A percentile compares a stretch with the other conserved stretches of the same genome.
Conservation (phyloP, 805 yeast species). For the Ogataea pini region DNA sequence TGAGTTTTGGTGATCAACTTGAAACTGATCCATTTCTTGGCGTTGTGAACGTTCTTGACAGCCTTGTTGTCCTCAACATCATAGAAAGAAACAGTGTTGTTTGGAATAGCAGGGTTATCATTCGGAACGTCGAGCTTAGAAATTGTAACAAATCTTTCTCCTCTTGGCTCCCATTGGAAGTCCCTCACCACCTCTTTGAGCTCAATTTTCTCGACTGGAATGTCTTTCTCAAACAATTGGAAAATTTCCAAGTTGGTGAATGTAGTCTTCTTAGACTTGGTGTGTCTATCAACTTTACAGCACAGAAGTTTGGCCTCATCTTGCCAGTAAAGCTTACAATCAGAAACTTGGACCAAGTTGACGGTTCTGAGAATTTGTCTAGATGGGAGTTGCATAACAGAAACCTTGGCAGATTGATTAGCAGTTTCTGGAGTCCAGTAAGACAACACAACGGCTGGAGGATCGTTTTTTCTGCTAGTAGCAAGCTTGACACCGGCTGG, state of each 20-base stretch:
- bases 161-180: slow-evolving; percentile 95
- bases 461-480: slow-evolving; percentile 49
- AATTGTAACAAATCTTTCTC: slow-evolving; percentile 82
- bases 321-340: slow-evolving; percentile 93
- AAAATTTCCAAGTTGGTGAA: slow-evolving; percentile 92
- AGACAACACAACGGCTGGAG: slow-evolving; percentile 67
- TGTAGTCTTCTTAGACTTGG: slow-evolving; percentile 88
- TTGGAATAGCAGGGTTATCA: slow-evolving; percentile 63
- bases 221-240: slow-evolving; percentile 80
- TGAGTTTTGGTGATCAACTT: slow-evolving; percentile 60
- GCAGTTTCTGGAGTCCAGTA: slow-evolving; percentile 94
- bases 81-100: slow-evolving; percentile 70
- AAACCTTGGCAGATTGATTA: slow-evolving; percentile 94
- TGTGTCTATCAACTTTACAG: slow-evolving; percentile 95
- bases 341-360: slow-evolving; percentile 91
- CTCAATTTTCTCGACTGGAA: slow-evolving; percentile 94
- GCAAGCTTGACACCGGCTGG: slow-evolving; percentile 80
- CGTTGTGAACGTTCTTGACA: slow-evolving; percentile 19
- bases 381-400: slow-evolving; percentile 83
- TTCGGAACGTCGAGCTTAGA: slow-evolving; percentile 55
- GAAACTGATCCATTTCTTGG: slow-evolving; percentile 48
- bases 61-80: slow-evolving; percentile 71
- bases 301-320: slow-evolving; percentile 78
- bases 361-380: slow-evolving; percentile 84
- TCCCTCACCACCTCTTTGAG: slow-evolving; percentile 83